These are phyloP conservation scores for Laguncularia racemosa DNA, from an alignment of 345 rosid species.

Conservation along the genomic window DNA sequence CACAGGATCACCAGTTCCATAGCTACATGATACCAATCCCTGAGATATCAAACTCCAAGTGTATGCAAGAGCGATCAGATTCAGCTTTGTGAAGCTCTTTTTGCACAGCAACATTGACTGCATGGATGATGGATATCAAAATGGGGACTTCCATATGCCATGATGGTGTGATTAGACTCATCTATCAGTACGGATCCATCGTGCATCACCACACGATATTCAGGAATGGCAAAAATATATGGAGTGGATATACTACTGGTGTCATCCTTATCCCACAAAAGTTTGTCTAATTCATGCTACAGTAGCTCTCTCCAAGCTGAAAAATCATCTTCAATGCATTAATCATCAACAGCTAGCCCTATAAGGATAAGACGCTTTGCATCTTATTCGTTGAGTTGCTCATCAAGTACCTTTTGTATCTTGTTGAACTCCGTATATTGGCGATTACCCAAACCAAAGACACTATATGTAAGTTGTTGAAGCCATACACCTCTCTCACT, in stretches of 20 bases:
- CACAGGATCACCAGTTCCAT: conserved; percentile 97
- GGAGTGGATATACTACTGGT: conserved; percentile 61
- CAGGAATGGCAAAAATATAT: conserved; percentile 83
- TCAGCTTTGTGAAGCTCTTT: too few relatives aligned
- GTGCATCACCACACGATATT: conserved; percentile 95
- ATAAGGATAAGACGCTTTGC: too few relatives aligned
- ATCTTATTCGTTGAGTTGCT: too few relatives aligned
- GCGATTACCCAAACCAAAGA: too few relatives aligned
- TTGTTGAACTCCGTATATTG: too few relatives aligned
- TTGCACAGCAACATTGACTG: conserved; percentile 80
- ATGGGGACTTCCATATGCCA: conserved; percentile 65
- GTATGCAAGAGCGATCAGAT: too few relatives aligned
- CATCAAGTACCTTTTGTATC: too few relatives aligned
- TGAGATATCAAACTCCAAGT: conserved; percentile 75
- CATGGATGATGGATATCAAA: conserved; percentile 94
- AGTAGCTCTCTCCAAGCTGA: conserved; percentile 82
- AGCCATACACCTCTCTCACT: too few relatives aligned
- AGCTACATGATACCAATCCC: conserved; percentile 88
- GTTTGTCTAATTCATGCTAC: conserved; percentile 91
- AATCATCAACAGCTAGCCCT: too few relatives aligned
- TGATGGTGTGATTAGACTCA: conserved; percentile 45
- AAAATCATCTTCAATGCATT: too few relatives aligned
- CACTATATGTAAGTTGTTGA: too few relatives aligned
- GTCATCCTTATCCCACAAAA: conserved; percentile 83
- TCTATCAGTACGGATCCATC: conserved; percentile 30